Evolutionary conservation across 768 basidiomycete genomes (phyloP).

Genomic region (Suillus cothurnatus): DNA sequence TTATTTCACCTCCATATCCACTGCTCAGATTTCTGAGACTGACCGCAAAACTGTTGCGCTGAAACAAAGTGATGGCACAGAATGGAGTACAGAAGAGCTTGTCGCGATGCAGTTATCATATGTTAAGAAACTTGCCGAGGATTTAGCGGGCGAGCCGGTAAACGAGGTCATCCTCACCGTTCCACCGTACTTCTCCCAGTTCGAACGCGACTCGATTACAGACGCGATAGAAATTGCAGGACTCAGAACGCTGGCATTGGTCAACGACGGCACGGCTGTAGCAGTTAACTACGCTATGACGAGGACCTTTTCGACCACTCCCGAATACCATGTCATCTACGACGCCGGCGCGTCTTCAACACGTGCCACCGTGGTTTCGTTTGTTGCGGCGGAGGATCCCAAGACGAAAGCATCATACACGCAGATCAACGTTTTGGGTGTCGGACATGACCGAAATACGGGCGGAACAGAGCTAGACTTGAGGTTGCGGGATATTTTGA

Average conservation of each 20-base stretch:
- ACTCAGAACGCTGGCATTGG: conserved; percentile 75
- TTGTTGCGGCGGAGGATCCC: conserved; percentile 49
- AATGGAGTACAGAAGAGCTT: conserved; percentile 88
- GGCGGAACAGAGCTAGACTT: conserved; percentile 89
- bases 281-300: conserved; percentile 99
- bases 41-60: conserved; percentile 63
- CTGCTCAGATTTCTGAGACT: conserved; percentile 54
- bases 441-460: conserved; percentile 75
- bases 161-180: conserved; percentile 87
- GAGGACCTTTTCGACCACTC: conserved; percentile 68
- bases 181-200: conserved; percentile 87
- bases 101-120: conserved; percentile 94
- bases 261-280: conserved; percentile 94
- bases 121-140: conserved; percentile 85
- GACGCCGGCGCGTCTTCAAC: conserved; percentile 90
- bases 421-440: conserved; percentile 74
- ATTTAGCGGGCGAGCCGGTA: conserved; percentile 72
- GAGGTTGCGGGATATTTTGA: conserved; percentile 77
- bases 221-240: conserved; percentile 95
- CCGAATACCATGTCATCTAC: conserved; percentile 89
- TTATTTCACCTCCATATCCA: conserved; percentile 59
- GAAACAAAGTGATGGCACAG: conserved; percentile 58
- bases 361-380: conserved; percentile 75
- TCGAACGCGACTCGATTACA: conserved; percentile 87
- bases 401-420: conserved; percentile 60